Percentiles rank a stretch among this genome's conserved stretches.
phyloP scores from a whole-genome alignment of 2,329 filamentous ascomycete genomes.

The Drechslerella stenobrocha region DNA sequence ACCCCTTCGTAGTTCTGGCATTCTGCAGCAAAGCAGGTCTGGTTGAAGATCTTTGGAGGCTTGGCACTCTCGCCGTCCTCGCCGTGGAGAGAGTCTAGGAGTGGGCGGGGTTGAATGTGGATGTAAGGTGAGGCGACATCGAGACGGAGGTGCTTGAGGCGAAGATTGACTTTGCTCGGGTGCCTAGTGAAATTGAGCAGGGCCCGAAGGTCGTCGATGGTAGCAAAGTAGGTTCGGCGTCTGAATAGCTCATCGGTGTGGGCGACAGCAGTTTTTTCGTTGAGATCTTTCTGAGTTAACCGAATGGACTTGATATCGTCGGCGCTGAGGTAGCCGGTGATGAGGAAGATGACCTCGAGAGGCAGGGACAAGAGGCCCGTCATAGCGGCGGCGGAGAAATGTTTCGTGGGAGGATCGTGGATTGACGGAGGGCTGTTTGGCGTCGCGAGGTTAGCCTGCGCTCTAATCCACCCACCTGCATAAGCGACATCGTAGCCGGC shows the following conservation, averaged over 20 bases:
- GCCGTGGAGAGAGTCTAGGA: conserved; percentile 7
- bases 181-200: conserved; percentile 28
- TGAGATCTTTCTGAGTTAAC: conserved; percentile 18
- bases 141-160: conserved; percentile 34
- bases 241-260: conserved; percentile 20
- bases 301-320: conserved; percentile 27
- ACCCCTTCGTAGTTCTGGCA: conserved; percentile 27
- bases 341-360: conserved; percentile 32
- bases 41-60: conserved; percentile 32
- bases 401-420: too few species aligned
- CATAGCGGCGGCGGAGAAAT: conserved; percentile 4
- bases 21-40: conserved; percentile 15
- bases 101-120: conserved; percentile 13
- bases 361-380: conserved; percentile 19
- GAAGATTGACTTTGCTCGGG: conserved; percentile 25
- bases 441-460: neutral
- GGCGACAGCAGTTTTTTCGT: conserved; percentile 12
- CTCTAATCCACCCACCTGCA: conserved; percentile 25
- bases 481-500: conserved; percentile 24
- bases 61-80: conserved; percentile 9
- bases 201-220: conserved; percentile 33
- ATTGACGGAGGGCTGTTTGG: neutral
- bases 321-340: conserved; percentile 21
- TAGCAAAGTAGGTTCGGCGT: conserved; percentile 35
- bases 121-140: conserved; percentile 37